Percentiles rank a stretch among this genome's conserved stretches.
These are phyloP conservation scores for Geosiphon pyriformis DNA, from an alignment of 192 early-diverging fungal species.

Conservation along the genomic window DNA sequence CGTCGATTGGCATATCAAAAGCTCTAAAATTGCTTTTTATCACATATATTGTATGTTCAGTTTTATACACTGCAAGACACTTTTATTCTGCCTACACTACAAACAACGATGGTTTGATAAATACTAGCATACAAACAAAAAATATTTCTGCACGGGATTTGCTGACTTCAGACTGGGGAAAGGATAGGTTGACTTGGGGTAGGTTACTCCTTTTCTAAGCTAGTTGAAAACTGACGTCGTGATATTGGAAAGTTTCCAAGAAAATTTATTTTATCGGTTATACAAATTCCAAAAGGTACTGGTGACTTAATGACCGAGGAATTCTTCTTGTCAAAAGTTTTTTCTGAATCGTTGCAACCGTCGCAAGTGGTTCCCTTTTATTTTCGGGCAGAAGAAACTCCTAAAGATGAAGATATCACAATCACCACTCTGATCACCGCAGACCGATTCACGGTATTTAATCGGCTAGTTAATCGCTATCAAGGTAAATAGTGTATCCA, in stretches of 20 bases:
- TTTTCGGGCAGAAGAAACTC: constrained; percentile 39
- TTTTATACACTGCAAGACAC: constrained; percentile 12
- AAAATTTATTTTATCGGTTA: neutral
- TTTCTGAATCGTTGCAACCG: constrained; percentile 53
- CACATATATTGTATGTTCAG: constrained; percentile 5
- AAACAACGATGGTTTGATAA: neutral
- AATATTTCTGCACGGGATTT: neutral
- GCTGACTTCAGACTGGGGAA: constrained; percentile 2
- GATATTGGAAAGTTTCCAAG: neutral
- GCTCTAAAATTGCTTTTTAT: constrained; percentile 5
- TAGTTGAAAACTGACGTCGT: neutral
- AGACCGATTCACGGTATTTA: constrained; percentile 49
- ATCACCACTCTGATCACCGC: constrained; percentile 53
- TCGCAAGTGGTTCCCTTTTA: constrained; percentile 60
- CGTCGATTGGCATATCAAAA: neutral
- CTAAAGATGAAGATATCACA: constrained; percentile 52
- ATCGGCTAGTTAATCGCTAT: constrained; percentile 47
- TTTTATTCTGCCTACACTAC: constrained; percentile 2
- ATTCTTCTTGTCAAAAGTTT: constrained; percentile 52
- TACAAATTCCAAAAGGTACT: neutral
- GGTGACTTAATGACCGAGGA: constrained; percentile 36
- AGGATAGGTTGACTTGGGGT: constrained; percentile 12
- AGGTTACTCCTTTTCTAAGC: neutral
- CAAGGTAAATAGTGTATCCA: constrained; percentile 28
- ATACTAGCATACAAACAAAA: neutral